Percentiles rank a stretch among this genome's conserved stretches.
phyloP scores from a whole-genome alignment of 2,329 filamentous ascomycete species.

The Curvularia eragrostidis region DNA sequence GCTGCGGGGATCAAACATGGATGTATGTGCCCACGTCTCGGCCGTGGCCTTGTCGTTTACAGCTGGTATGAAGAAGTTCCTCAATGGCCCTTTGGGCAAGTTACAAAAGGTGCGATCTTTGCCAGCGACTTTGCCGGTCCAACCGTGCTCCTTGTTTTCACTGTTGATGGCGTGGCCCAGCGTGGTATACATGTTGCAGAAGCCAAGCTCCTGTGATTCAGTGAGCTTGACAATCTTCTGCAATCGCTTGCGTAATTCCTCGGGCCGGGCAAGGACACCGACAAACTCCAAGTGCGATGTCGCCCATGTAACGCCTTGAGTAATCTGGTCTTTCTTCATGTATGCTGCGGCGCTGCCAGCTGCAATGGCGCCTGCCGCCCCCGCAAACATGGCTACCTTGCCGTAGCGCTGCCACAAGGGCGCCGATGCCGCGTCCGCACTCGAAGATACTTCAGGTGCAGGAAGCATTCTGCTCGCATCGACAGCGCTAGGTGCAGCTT shows the following conservation, averaged over 20 bases:
- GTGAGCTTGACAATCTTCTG: constrained; percentile 70
- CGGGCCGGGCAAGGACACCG: constrained; percentile 81
- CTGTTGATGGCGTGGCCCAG: constrained; percentile 72
- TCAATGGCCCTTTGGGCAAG: constrained; percentile 47
- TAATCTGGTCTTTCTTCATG: constrained; percentile 80
- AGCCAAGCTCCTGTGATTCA: constrained; percentile 72
- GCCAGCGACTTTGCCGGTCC: constrained; percentile 66
- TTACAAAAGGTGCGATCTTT: constrained; percentile 88
- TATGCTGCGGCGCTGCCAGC: constrained; percentile 87
- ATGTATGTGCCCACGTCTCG: constrained; percentile 81
- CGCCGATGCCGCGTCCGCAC: constrained; percentile 54
- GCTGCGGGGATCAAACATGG: constrained; percentile 74
- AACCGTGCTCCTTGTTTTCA: constrained; percentile 47
- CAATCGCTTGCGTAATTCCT: constrained; percentile 79
- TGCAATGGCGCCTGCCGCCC: constrained; percentile 78
- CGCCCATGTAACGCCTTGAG: constrained; percentile 79
- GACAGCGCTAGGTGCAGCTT: constrained; percentile 28
- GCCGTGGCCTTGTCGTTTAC: constrained; percentile 81
- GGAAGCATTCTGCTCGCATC: constrained; percentile 47
- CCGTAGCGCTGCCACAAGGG: constrained; percentile 79
- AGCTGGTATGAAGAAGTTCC: constrained; percentile 45
- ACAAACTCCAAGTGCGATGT: constrained; percentile 93
- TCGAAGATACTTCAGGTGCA: constrained; percentile 47
- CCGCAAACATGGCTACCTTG: constrained; percentile 83
- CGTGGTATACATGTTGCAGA: constrained; percentile 85